Evolutionary conservation across 2,329 filamentous ascomycete genomes (phyloP).

Genomic region (Lasiodiplodia hormozganensis): DNA sequence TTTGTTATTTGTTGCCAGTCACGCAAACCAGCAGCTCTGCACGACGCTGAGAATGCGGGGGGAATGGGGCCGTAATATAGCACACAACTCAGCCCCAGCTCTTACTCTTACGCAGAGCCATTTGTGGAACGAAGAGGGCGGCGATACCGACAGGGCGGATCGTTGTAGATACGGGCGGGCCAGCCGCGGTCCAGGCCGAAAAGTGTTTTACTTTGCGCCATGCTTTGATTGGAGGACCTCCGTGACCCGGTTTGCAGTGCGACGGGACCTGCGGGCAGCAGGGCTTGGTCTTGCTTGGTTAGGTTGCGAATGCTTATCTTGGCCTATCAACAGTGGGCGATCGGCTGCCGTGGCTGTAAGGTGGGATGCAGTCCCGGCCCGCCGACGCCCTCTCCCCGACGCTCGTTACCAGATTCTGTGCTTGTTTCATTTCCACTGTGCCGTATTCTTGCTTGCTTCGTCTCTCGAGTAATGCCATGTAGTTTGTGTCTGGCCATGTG

Average conservation of each 20-base stretch:
- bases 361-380: neutral
- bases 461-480: too few relatives aligned
- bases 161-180: constrained; percentile 12
- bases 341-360: neutral
- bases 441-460: too few relatives aligned
- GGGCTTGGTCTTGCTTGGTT: neutral
- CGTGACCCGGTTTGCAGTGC: neutral
- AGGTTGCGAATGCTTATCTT: constrained; percentile 14
- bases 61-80: neutral
- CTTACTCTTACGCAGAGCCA: neutral
- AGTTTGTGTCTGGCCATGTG: too few relatives aligned
- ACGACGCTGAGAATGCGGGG: too few relatives aligned
- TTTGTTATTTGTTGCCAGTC: neutral
- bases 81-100: too few relatives aligned
- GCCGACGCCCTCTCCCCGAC: neutral
- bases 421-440: too few relatives aligned
- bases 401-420: too few relatives aligned
- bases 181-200: constrained; percentile 1
- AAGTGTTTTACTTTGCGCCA: neutral
- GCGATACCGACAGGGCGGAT: constrained; percentile 3
- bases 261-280: neutral
- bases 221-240: neutral
- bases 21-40: neutral
- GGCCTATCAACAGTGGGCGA: constrained; percentile 1
- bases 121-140: neutral